Percentiles rank a stretch among this genome's conserved stretches.
Evolutionary conservation across 305 asterid genomes (phyloP).

Genomic region (Fraxinus dipetala): DNA sequence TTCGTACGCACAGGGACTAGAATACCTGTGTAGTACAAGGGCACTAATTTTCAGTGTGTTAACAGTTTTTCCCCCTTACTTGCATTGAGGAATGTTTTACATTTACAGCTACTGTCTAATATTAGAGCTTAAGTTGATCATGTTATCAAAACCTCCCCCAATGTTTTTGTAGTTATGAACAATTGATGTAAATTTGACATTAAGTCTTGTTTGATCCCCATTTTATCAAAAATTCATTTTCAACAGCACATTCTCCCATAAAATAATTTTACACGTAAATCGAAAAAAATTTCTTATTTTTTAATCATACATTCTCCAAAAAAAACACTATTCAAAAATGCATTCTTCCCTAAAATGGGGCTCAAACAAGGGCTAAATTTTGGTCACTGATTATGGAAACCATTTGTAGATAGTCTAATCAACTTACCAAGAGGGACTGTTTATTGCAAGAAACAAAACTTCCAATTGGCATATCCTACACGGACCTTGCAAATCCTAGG

Average conservation of each 20-base stretch:
- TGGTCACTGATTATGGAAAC: not conserved
- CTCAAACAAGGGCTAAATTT: not conserved
- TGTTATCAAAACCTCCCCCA: conserved; percentile 1
- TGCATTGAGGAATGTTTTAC: not conserved
- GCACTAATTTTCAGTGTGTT: not conserved
- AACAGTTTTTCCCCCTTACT: not conserved
- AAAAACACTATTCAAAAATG: no score
- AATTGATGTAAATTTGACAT: not conserved
- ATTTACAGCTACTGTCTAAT: not conserved
- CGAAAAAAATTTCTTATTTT: no score
- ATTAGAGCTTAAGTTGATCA: conserved; percentile 7
- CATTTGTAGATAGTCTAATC: not conserved
- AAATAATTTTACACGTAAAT: no score
- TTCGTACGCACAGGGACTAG: not conserved
- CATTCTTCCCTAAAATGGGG: no score
- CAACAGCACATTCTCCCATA: no score
- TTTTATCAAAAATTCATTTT: no score
- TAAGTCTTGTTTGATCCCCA: no score
- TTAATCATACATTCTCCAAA: no score
- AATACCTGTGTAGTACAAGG: not conserved
- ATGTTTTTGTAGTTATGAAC: not conserved
- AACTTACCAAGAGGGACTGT: conserved; percentile 3
- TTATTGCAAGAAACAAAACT: not conserved
- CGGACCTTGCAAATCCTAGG: not conserved
- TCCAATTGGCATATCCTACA: not conserved